Base-by-base conservation (phyloP, 2,329 filamentous ascomycete species). In the Venturiaceae sp. region DNA sequence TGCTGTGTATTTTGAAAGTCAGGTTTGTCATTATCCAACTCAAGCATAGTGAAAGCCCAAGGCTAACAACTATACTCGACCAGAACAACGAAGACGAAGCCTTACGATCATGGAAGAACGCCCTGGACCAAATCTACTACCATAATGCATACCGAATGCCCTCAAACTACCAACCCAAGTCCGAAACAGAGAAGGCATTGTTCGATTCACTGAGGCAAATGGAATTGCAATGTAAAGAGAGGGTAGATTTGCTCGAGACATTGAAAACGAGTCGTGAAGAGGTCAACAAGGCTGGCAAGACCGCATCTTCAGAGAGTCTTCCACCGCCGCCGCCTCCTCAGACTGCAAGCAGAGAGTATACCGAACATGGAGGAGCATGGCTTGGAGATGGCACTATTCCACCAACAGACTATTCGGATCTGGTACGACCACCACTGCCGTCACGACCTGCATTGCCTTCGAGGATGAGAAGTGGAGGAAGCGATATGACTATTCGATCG, bases 71-170 rank as follows among this genome's bases (percentile, higher is more conserved):
- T 44, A 52, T 41, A 8, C 46, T 26, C 39, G 19, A 5, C 33
- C 63, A 96, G 90, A 90, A 90, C 64, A 92, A 96, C 70, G 92
- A 97, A 75, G 77, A 81, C 60, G 92, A 97, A 78, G 92, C 94
- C 14, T 82, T 95, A 71, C 83, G 90, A 67, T 92, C 90, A 68
- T 99, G 94, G 94, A 88, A 84, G 69, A 83, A 84, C 60, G 92
- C 92, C 3, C 85, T 97, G 58, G 87, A 92, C 63, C 87, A 92
- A 63, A 95, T 99, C 66, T 87, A 88, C 70, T 88, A 92, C 67
- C 87, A 94, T 73, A 88, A 91, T 71, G 84, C 88, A 60, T 88
- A 87, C 70, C 85, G 85, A 67, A 79, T 88, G 44, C 82, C 87
- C 50, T 78, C 84, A 52, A 84, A 80, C 62, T 88, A 88, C 68